Base-by-base conservation (phyloP, 768 basidiomycete species). In the Leccinum imitatum region DNA sequence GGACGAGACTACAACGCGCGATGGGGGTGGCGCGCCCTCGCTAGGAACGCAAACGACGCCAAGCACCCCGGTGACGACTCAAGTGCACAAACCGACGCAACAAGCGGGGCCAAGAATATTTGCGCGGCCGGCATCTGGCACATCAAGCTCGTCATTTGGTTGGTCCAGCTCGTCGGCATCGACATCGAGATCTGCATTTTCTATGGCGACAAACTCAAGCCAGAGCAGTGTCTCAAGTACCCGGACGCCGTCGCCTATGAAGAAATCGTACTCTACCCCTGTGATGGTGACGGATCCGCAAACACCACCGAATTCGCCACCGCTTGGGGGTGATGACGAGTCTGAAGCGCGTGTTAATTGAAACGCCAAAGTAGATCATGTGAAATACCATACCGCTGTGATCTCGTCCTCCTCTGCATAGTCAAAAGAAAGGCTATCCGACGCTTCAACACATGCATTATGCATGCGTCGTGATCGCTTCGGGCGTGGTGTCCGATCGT, bases 1-100 rank as follows among this genome's bases (percentile, higher is more conserved):
- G 50, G 95, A 95, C 60, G 95, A 97, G 69, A 84, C 44, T 44
- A 44, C 83, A 1, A 69, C 76, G 6, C 59, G 63, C 21, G 59
- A 64, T 4, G 58, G 53, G 47, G 62, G 55, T 10, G 48, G 51
- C 31, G 25, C 17, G 17, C 19, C 55, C 58, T 61, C 39, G 44
- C 19, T 60, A 0, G 62, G 58, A 35, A 54, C 63, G 4, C 80
- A 82, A 6, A 65, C 72, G 4, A 66, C 72, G 11, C 78, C 78
- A 0, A 65, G 75, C n/a, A 67, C 77, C 17, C 64, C 73, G 3
- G 53, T 63, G 54, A 19, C 53, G 57, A 56, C 69, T 31, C 52
- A 79, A 79, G 59, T 54, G 30, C 60, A 53, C 58, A 21, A 62
- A 60, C 56, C 63, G 58, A 59, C 57, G 35, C 59, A 63, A 46